Evolutionary conservation across 2,329 filamentous ascomycete species (phyloP), one percentile per base, ranked within the genome.

Genomic region (Intubia oerlemansii): DNA sequence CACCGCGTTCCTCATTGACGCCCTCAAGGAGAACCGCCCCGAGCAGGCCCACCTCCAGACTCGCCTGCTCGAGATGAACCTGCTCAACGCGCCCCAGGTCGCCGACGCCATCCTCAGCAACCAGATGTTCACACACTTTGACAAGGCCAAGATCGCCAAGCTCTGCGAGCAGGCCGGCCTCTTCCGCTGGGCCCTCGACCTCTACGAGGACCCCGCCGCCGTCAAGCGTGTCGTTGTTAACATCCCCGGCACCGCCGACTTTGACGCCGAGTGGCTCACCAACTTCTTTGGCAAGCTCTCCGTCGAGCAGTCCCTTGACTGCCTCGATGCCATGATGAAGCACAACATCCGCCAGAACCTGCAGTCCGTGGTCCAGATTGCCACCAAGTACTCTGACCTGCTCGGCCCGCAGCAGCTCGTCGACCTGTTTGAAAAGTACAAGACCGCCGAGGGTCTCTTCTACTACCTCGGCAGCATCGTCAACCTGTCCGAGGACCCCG

Each of bases 391-490:
- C 56, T 93, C 85, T 0, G 90, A 98, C 45, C 68, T 95, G 7
- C 67, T 98, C 17, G 85, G 84, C 7, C 60, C 88, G n/a, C 74
- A 70, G 33, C 72, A 71, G 30, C 64, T 98, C 39, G 91, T 98
- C 38, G 81, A 91, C 40, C 66, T 98, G 6, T 76, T 98, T 29
- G 88, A 98, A 58, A 93, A 91, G 59, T 91, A 95, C 58, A 84
- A 88, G 52, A 95, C 88, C 20, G 74, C 81, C 4, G 88, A 98
- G 52, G 88, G 88, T 48, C 70, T 98, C 5, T 98, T 88, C 66
- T 93, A 92, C 59, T 98, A 93, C 55, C 70, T 98, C 11, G 88
- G 88, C 36, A 92, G 84, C 48, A 90, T 98, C 41, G 85, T 98
- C 52, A 98, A 98, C 49, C 61, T 98, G 27, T 91, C 80, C 33